These are phyloP conservation scores for Coemansia furcata DNA, from an alignment of 192 early-diverging fungal species.

Conservation along the genomic window DNA sequence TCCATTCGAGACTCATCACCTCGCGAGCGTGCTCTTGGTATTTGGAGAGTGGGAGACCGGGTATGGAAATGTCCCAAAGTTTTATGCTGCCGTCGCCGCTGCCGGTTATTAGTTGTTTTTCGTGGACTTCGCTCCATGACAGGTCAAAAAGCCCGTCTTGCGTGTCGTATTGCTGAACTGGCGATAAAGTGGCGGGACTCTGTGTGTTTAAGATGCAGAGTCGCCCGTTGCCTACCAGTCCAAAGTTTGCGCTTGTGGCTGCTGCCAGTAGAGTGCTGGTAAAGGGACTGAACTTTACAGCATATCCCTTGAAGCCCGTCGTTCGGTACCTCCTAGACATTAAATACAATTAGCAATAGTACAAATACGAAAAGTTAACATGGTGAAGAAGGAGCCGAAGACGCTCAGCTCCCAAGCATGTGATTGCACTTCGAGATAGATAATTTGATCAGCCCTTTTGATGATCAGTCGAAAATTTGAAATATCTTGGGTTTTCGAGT, in stretches of 20 bases:
- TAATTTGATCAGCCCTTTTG: neutral
- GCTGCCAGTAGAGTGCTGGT: slow-evolving; percentile 84
- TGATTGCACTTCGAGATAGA: neutral
- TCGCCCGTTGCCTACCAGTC: slow-evolving; percentile 93
- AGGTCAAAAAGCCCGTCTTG: slow-evolving; percentile 96
- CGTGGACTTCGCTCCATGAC: slow-evolving; percentile 93
- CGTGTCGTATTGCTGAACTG: slow-evolving; percentile 77
- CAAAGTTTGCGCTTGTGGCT: slow-evolving; percentile 92
- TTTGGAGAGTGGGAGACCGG: slow-evolving; percentile 67
- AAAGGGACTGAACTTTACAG: slow-evolving; percentile 96
- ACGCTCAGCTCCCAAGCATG: neutral
- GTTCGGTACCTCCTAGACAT: slow-evolving; percentile 60
- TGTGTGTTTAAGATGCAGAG: slow-evolving; percentile 68
- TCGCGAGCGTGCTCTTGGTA: slow-evolving; percentile 94
- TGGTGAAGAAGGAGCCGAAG: neutral
- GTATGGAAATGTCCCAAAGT: slow-evolving; percentile 82
- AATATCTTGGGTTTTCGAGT: neutral
- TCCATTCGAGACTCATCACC: slow-evolving; percentile 95
- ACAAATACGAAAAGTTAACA: neutral
- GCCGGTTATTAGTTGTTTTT: slow-evolving; percentile 87
- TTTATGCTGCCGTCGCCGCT: slow-evolving; percentile 96
- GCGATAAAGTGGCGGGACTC: slow-evolving; percentile 5
- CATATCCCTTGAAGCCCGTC: slow-evolving; percentile 84
- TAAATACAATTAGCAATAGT: neutral
- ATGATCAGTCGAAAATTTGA: neutral